phyloP scores from a whole-genome alignment of 371 early-diverging fungal species.

The Mortierella sp. region DNA sequence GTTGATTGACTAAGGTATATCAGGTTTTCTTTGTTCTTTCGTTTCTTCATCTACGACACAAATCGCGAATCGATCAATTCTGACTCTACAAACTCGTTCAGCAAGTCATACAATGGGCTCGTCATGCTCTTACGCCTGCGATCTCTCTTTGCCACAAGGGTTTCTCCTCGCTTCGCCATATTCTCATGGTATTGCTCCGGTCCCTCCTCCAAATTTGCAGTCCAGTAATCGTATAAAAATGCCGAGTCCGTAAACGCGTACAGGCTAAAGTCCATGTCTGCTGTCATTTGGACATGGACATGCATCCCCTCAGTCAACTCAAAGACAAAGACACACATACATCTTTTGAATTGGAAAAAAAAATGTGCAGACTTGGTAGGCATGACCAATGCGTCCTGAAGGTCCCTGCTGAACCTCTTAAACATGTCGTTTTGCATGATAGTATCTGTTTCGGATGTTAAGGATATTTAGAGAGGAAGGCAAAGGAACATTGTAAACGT shows the following conservation, averaged over 20 bases:
- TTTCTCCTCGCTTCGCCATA: constrained; percentile 13
- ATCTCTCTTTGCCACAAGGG: constrained; percentile 13
- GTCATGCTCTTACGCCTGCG: constrained; percentile 16
- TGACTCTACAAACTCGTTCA: constrained; percentile 50
- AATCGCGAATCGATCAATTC: constrained; percentile 33
- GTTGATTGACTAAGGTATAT: background rate
- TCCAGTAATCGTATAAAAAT: constrained; percentile 31
- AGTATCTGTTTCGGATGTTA: background rate
- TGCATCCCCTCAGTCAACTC: too few species aligned
- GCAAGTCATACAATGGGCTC: constrained; percentile 45
- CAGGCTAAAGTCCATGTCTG: constrained; percentile 34
- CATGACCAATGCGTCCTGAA: constrained; percentile 30
- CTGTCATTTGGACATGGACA: too few species aligned
- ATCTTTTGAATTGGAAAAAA: too few species aligned
- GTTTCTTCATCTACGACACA: constrained; percentile 25
- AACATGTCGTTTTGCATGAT: constrained; percentile 40
- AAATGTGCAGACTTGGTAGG: constrained; percentile 5
- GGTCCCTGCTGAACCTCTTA: constrained; percentile 37
- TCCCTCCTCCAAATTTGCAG: constrained; percentile 31
- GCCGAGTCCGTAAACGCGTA: constrained; percentile 44
- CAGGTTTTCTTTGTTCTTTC: background rate
- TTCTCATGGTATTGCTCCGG: constrained; percentile 30
- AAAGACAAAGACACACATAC: too few species aligned
- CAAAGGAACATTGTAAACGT: background rate
- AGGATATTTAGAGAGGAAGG: background rate